These are phyloP conservation scores for Eucalyptus albens DNA, from an alignment of 345 rosid species.

Conservation along the genomic window DNA sequence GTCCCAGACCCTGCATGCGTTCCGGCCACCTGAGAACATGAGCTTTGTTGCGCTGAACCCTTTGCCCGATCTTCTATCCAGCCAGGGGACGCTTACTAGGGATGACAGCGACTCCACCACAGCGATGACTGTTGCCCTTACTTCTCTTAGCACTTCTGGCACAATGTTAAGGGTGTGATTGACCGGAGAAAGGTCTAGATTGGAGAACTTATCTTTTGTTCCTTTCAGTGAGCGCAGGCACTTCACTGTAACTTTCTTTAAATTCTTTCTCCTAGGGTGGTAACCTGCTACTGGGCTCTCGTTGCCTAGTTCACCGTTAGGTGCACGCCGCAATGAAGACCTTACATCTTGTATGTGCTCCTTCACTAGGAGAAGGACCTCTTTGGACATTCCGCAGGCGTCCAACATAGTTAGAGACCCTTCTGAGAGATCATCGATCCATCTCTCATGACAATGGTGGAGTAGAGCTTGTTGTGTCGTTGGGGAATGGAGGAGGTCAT, in stretches of 20 bases:
- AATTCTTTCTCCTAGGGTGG: conserved; percentile 35
- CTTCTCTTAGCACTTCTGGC: conserved; percentile 48
- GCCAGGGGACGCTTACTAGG: conserved; percentile 55
- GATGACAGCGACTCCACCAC: conserved; percentile 54
- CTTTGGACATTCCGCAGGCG: conserved; percentile 41
- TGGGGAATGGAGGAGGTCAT: conserved; percentile 63
- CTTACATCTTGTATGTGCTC: conserved; percentile 46
- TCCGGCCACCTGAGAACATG: conserved; percentile 8
- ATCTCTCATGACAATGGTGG: conserved; percentile 19
- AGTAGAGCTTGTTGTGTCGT: conserved; percentile 27
- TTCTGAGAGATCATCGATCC: conserved; percentile 46
- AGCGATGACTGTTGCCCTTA: conserved; percentile 25
- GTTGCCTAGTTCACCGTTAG: conserved; percentile 16
- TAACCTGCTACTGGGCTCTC: conserved; percentile 35
- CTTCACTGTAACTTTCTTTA: conserved; percentile 62
- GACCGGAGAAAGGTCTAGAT: background rate
- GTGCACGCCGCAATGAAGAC: conserved; percentile 26
- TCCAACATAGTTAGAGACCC: conserved; percentile 68
- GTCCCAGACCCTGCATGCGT: conserved; percentile 25
- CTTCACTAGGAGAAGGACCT: conserved; percentile 47
- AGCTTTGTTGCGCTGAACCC: conserved; percentile 30
- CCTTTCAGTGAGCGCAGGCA: conserved; percentile 37
- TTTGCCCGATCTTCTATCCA: conserved; percentile 34
- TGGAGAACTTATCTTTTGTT: conserved; percentile 12
- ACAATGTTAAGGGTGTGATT: conserved; percentile 31